These are phyloP conservation scores for sweet orange (Citrus sinensis) DNA, from an alignment of 345 rosid species.

Conservation along the genomic window DNA sequence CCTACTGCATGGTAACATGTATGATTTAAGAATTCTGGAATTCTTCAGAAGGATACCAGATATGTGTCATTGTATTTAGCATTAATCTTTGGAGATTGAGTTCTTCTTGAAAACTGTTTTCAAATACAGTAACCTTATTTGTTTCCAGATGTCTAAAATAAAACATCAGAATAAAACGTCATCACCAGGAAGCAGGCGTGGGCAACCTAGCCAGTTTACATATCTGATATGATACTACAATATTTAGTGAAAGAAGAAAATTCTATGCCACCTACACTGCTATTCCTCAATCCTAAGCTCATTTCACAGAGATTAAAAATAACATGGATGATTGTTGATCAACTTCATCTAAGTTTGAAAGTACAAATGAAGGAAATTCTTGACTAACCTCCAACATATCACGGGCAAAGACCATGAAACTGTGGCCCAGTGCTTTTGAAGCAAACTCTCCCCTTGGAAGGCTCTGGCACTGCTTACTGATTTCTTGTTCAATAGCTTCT, in stretches of 20 bases:
- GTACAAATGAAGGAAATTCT: neutral
- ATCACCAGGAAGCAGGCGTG: too few relatives aligned
- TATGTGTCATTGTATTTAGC: neutral
- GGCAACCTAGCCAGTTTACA: too few relatives aligned
- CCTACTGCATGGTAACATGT: neutral
- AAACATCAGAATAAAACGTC: too few relatives aligned
- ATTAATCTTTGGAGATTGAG: neutral
- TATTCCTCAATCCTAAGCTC: neutral
- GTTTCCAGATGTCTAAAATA: neutral
- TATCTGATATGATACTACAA: neutral
- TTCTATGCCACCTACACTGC: neutral
- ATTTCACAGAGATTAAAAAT: neutral
- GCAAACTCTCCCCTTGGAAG: constrained; percentile 89
- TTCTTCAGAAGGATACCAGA: neutral
- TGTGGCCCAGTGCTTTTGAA: constrained; percentile 76
- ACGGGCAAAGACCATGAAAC: constrained; percentile 71
- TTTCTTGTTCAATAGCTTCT: constrained; percentile 73
- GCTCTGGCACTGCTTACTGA: constrained; percentile 60
- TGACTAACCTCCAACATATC: constrained; percentile 77
- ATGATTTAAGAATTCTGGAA: neutral
- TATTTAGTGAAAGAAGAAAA: neutral
- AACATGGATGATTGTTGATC: neutral
- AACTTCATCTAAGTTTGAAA: neutral
- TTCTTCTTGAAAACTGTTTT: neutral
- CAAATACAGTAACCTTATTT: neutral